Conservation (phyloP, 345 rosid genomes). For the Moringa oleifera region DNA sequence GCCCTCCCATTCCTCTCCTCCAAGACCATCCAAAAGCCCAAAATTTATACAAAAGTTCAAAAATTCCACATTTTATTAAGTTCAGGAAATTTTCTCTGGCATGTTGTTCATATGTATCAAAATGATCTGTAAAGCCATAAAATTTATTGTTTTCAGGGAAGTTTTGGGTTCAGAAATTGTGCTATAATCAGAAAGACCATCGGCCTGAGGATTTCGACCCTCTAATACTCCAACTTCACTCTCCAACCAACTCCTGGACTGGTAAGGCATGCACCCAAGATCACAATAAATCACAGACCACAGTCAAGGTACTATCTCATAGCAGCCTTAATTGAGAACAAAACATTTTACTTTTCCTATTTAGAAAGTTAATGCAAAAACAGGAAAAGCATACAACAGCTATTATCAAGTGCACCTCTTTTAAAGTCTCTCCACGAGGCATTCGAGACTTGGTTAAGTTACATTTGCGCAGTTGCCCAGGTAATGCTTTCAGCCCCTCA, state of each 20-base stretch:
- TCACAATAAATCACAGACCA: neutral
- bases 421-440: conserved; percentile 52
- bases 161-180: no score
- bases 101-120: no score
- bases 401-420: conserved; percentile 48
- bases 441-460: conserved; percentile 61
- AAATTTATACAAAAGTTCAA: no score
- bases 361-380: neutral
- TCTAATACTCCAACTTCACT: neutral
- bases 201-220: neutral
- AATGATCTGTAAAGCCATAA: no score
- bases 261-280: neutral
- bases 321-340: neutral
- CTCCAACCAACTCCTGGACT: neutral
- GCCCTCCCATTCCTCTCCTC: no score
- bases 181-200: no score
- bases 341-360: no score
- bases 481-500: conserved; percentile 27
- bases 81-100: no score
- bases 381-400: neutral
- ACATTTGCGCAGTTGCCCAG: conserved; percentile 65
- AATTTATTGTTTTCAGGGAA: no score
- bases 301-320: neutral
- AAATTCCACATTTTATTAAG: no score
- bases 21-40: no score